Base-by-base conservation (phyloP, 805 yeast genomes). In the Teunomyces stri region DNA sequence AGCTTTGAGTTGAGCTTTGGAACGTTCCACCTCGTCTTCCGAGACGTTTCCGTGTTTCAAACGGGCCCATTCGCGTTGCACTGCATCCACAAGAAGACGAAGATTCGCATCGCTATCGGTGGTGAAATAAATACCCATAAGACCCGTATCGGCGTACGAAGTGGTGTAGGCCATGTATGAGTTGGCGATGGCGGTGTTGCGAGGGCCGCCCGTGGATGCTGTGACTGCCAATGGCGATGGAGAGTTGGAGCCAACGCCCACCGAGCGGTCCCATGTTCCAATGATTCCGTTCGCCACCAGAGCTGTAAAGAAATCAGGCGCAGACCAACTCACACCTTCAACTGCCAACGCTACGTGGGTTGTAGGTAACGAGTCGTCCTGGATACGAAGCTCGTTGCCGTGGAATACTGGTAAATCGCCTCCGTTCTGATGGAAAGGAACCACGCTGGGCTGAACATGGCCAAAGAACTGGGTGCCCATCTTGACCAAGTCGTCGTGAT, bases 241-340 rank as follows among this genome's bases (percentile, higher is more conserved):
- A 20, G 91, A 82, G 64, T 87, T 83, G 27, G 87, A 79, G 31
- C 92, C 94, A 9, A 87, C 75, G 30, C 96, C 96, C 50, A 86
- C 71, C 5, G 96, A 84, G 62, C 99, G 82, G 67, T 94, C 98
- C 98, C 98, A 94, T 59, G 90, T 88, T 33, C 99, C 99, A 39
- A 94, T 85, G 48, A 94, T 86, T 9, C 98, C 97, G 72, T 94
- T 97, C 5, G 97, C 95, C 1, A 92, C 96, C 34, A 95, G 78
- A 0, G 96, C 97, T 15, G 95, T 86, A 74, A 90, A 91, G 70
- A 91, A 94, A 65, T 94, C 97, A 9, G 95, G 89, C 2, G 94
- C 89, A 31, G 87, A 85, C 99, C 99, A 94, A 33, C 96, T 85
- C 20, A 91, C 97, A 58, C 99, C 98, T 74, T 94, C 98, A n/a